Conservation (phyloP, 257 asterid genomes). For the Gentiana macrophylla region DNA sequence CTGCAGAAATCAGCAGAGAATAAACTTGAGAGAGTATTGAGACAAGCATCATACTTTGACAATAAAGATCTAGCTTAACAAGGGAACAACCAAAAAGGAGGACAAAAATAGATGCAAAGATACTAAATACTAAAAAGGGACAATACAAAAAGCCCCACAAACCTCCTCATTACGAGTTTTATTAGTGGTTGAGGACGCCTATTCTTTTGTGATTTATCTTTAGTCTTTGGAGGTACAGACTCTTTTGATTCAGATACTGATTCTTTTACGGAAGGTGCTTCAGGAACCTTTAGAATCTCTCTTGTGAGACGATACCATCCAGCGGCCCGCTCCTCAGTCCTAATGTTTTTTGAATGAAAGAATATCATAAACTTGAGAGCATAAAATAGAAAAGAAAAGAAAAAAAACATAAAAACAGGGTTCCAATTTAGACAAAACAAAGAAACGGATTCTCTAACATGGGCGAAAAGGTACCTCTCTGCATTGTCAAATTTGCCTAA, state of each 20-base stretch:
- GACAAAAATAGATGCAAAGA: too few species aligned
- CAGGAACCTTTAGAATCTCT: conserved; percentile 93
- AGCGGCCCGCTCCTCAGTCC: conserved; percentile 97
- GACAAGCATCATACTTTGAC: too few species aligned
- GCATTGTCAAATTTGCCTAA: conserved; percentile 81
- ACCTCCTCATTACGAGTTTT: conserved; percentile 99
- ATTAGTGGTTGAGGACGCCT: conserved; percentile 94
- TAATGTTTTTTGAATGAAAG: conserved; percentile 13
- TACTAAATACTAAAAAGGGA: neutral
- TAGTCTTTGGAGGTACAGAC: conserved; percentile 49
- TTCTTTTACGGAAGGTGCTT: conserved; percentile 70
- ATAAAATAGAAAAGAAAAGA: neutral
- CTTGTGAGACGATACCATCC: conserved; percentile 95
- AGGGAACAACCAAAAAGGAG: neutral
- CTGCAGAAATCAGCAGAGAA: conserved; percentile 29
- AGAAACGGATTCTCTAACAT: neutral
- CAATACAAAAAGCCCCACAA: conserved; percentile 8
- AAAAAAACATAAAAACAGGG: neutral
- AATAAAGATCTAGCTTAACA: neutral
- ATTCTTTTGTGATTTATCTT: conserved; percentile 73
- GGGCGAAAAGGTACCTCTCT: conserved; percentile 54
- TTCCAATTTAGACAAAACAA: conserved; percentile 2
- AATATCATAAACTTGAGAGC: conserved; percentile 8
- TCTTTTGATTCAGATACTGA: conserved; percentile 56
- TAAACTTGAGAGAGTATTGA: conserved; percentile 2